Evolutionary conservation across 805 yeast species (phyloP), one percentile per base, ranked within the genome.

Genomic region (Cyberlindnera samutprakarnensis): DNA sequence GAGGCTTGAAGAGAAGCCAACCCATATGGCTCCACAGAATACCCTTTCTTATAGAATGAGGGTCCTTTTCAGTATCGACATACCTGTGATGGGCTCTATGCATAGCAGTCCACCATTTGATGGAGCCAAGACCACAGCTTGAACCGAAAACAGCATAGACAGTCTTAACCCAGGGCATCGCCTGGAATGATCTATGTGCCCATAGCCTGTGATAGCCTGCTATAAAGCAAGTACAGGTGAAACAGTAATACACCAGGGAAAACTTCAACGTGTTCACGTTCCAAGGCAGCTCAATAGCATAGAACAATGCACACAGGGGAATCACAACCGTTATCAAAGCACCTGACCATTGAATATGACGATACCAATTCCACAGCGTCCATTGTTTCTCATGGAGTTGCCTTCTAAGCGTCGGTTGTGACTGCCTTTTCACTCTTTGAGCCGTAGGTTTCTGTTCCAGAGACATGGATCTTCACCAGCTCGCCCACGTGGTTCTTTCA

Each of bases 21-120:
- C 96, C 96, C 59, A 86, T 64, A 58, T 87, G 95, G 21, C 90
- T 75, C 71, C 75, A 87, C 47, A 71, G 58, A 46, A 86, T 68
- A 1, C 96, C 96, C 37, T 82, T 69, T 50, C 88, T 72, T 23
- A 82, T 78, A 49, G 77, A 77, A 57, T 84, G 86, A 1, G 97
- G 96, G 56, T 88, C 97, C 47, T 71, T 69, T 38, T 84, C 94
- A 0, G 94, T 80, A 51, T 88, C 95, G 26, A 92, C 78, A 55
- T 71, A 83, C 37, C 90, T 73, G 57, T 88, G 96, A 60, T 88
- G 96, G 4, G 92, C 87, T 38, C 94, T 65, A 62, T 88, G 97
- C 28, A 83, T 67, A 12, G 78, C 66, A 15, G 83, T 78, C 94
- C 94, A 86, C 71, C 79, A 70, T 48, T 78, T 67, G 10, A 78